Evolutionary conservation across 257 asterid genomes (phyloP).

Genomic region (Fraxinus cuspidata): DNA sequence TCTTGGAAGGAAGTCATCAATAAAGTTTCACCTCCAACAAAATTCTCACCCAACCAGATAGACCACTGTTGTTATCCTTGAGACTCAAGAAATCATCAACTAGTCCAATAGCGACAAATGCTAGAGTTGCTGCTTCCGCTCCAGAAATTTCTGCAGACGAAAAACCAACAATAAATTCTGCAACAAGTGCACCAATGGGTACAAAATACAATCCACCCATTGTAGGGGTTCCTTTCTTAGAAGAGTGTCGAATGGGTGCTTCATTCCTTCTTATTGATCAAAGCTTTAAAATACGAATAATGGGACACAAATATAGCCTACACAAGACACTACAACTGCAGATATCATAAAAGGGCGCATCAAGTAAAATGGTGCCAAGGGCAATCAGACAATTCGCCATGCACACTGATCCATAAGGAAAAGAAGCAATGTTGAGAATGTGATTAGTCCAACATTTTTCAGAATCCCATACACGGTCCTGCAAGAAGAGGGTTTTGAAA

Average conservation of each 20-base stretch:
- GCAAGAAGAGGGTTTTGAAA: slow-evolving; percentile 36
- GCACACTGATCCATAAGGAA: slow-evolving; percentile 81
- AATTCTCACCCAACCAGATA: slow-evolving; percentile 59
- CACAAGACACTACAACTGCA: slow-evolving; percentile 51
- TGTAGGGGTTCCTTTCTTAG: slow-evolving; percentile 76
- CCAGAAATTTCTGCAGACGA: slow-evolving; percentile 78
- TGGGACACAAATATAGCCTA: slow-evolving; percentile 83
- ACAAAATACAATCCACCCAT: slow-evolving; percentile 87
- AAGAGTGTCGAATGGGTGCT: slow-evolving; percentile 47
- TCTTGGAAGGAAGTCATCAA: slow-evolving; percentile 3
- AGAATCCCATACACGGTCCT: slow-evolving; percentile 68
- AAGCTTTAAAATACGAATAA: slow-evolving; percentile 60
- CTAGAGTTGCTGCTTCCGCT: slow-evolving; percentile 61
- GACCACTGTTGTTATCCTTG: slow-evolving; percentile 39
- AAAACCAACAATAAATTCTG: slow-evolving; percentile 59
- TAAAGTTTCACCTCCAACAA: slow-evolving; percentile 63
- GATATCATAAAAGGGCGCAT: slow-evolving; percentile 76
- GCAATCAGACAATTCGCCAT: slow-evolving; percentile 85
- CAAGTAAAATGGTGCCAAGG: slow-evolving; percentile 75
- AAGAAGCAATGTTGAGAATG: slow-evolving; percentile 51
- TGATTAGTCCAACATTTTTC: slow-evolving; percentile 67
- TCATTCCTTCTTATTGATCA: slow-evolving; percentile 50
- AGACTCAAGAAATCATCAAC: slow-evolving; percentile 53
- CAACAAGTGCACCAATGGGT: slow-evolving; percentile 78
- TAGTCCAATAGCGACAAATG: slow-evolving; percentile 76